Conservation (phyloP, 2,329 filamentous ascomycete species). For the Epichloe gansuensis region DNA sequence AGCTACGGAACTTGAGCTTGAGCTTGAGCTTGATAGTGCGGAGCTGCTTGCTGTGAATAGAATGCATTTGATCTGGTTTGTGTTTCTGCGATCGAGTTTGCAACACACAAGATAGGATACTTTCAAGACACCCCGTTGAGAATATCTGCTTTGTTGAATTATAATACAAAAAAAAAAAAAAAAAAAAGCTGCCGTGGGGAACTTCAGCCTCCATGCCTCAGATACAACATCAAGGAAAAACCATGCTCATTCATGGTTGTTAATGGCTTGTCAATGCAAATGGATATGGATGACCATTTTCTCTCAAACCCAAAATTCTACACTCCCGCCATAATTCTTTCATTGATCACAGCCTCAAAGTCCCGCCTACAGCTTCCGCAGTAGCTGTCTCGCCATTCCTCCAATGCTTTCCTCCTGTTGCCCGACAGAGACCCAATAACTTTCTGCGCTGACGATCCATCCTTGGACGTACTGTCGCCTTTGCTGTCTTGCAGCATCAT, state of each 20-base stretch:
- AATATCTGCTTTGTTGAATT: too few species aligned
- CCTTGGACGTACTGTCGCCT: constrained; percentile 8
- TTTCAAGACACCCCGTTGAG: too few species aligned
- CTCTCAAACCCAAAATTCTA: not conserved
- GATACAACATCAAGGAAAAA: not conserved
- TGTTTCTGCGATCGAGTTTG: too few species aligned
- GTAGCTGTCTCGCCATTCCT: constrained; percentile 39
- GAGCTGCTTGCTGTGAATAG: too few species aligned
- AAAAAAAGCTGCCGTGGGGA: too few species aligned
- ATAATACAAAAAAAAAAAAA: too few species aligned
- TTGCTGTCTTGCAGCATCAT: constrained; percentile 27
- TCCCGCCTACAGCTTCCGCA: constrained; percentile 45
- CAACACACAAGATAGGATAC: too few species aligned
- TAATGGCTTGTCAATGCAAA: not conserved
- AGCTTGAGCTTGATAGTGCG: too few species aligned
- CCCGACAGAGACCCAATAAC: constrained; percentile 17
- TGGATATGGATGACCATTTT: not conserved
- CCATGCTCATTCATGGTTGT: not conserved
- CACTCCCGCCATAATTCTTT: constrained; percentile 16
- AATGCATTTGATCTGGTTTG: too few species aligned
- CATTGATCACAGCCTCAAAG: constrained; percentile 19
- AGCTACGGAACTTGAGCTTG: too few species aligned
- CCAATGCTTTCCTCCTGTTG: constrained; percentile 25
- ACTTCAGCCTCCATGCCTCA: not conserved
- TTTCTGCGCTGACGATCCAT: constrained; percentile 19